A percentile compares a stretch with the other conserved stretches of the same genome.
These are phyloP conservation scores for Conringia planisiliqua DNA, from an alignment of 345 rosid species.

Conservation along the genomic window DNA sequence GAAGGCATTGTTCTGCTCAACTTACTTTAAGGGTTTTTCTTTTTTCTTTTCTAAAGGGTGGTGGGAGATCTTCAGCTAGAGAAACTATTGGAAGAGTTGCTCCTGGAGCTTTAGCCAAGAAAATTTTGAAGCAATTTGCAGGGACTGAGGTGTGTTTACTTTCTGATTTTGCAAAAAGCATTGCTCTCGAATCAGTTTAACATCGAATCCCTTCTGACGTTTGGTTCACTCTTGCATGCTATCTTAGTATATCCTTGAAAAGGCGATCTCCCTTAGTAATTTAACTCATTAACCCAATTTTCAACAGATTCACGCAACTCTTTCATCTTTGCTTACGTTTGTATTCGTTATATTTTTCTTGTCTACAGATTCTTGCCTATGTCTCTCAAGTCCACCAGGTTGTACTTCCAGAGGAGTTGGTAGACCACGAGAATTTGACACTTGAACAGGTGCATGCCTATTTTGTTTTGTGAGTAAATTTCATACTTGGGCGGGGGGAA, in stretches of 20 bases:
- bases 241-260: background rate
- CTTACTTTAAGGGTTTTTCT: background rate
- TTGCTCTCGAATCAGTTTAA: background rate
- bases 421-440: conserved; percentile 62
- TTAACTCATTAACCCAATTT: background rate
- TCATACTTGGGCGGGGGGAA: background rate
- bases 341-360: background rate
- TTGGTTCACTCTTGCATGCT: background rate
- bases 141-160: conserved; percentile 75
- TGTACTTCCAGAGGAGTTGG: conserved; percentile 67
- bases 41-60: conserved; percentile 52
- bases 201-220: background rate
- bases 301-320: background rate
- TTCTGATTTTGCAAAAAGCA: background rate
- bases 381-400: conserved; percentile 92
- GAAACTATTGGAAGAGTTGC: conserved; percentile 99
- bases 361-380: conserved; percentile 77
- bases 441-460: conserved; percentile 62
- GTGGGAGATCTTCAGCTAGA: conserved; percentile 98
- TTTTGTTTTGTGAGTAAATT: background rate
- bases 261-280: background rate
- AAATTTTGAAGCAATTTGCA: conserved; percentile 69
- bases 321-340: background rate
- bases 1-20: background rate
- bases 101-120: conserved; percentile 94